phyloP scores from a whole-genome alignment of 2,329 filamentous ascomycete species.

The Botryotinia narcissicola region DNA sequence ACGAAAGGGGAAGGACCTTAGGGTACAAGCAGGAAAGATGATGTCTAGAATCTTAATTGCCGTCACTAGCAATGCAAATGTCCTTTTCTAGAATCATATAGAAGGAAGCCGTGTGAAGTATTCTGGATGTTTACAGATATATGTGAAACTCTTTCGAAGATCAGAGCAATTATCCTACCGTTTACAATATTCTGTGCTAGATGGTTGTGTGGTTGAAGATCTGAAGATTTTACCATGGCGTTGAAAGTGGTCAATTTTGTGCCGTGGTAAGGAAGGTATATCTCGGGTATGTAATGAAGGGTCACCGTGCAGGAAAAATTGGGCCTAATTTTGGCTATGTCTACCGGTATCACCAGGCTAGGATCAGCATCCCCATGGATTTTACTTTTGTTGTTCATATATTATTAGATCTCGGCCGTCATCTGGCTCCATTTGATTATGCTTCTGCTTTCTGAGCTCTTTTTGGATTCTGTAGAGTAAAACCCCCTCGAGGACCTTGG shows the following conservation, averaged over 20 bases:
- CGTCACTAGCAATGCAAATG: conserved; percentile 1
- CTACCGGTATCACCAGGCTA: not conserved
- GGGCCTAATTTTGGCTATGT: not conserved
- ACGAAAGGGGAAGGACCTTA: not conserved
- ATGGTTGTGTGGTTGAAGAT: not conserved
- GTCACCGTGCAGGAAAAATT: not conserved
- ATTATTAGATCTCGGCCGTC: not conserved
- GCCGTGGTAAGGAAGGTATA: not conserved
- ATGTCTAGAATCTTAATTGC: not conserved
- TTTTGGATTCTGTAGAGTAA: not conserved
- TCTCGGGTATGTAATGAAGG: not conserved
- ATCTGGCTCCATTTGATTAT: too few relatives aligned
- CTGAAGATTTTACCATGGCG: not conserved
- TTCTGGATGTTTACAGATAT: not conserved
- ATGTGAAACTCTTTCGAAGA: not conserved
- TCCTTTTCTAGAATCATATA: not conserved
- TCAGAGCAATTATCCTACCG: not conserved
- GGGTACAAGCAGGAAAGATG: conserved; percentile 1
- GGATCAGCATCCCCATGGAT: not conserved
- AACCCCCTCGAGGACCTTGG: not conserved
- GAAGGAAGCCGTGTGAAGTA: not conserved
- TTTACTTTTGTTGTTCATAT: not conserved
- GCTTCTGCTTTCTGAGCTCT: not conserved
- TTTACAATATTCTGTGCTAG: not conserved
- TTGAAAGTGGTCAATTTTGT: not conserved